Evolutionary conservation across 257 asterid genomes (phyloP), one percentile per base, ranked within the genome.

Genomic region (Catharanthus roseus): DNA sequence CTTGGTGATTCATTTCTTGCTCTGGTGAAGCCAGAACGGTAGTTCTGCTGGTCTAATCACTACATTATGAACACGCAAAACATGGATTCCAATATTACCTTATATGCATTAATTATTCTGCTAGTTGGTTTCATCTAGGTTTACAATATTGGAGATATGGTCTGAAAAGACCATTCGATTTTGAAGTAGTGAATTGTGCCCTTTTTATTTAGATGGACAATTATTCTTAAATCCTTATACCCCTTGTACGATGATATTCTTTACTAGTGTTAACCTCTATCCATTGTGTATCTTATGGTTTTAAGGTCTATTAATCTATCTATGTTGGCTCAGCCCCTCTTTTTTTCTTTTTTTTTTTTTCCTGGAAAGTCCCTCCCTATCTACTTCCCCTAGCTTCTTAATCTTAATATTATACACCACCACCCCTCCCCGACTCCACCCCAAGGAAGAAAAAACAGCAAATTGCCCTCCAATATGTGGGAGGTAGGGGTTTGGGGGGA

Each of bases 1-100:
- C 84, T 95, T 58, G 93, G 91, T 29, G 91, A 90, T 2, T 24
- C 65, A 26, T 91, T 89, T 81, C 82, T 78, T 67, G 67, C 84
- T 70, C 68, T 89, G 63, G 86, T 73, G 85, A 85, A 88, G 77
- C 75, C 42, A 28, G 79, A 65, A 75, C 6, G 36, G 24, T 33
- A 21, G 65, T 39, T 28, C 18, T 41, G 34, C 67, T 28, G 5
- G 53, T 57, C 50, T 44, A 2, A 11, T 44, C 50, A 44, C 58
- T 26, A 41, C n/a, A n/a, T 10, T 44, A n/a, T 28, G 18, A 13
- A 66, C 8, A 16, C 24, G 6, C 5, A 18, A 58, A 41, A 60
- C 36, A 38, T 54, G 23, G n/a, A 26, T 10, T 68, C 26, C 36
- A 26, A 42, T 4, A 41, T 38, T 56, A 29, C n/a, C 45, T 2